phyloP scores from a whole-genome alignment of 176 grass and related monocot species.

The Musa itinerans region DNA sequence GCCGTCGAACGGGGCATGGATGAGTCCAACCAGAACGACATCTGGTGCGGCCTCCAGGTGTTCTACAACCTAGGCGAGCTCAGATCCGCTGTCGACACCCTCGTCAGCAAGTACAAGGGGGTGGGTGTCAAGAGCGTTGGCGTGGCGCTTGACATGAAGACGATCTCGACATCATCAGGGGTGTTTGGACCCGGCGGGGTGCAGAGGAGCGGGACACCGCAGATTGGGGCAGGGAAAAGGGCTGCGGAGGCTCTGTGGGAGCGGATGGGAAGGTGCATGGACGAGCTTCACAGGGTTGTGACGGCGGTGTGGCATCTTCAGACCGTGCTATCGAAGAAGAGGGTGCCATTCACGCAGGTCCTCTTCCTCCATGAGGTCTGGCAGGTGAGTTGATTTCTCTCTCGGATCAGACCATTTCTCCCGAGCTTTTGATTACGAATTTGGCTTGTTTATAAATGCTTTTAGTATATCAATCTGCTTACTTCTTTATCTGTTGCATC shows the following conservation, averaged over 20 bases:
- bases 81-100: conserved; percentile 62
- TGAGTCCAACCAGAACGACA: conserved; percentile 90
- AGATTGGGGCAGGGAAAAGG: conserved; percentile 83
- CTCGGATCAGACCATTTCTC: background rate
- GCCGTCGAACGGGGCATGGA: conserved; percentile 60
- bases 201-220: conserved; percentile 90
- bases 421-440: too few relatives aligned
- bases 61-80: conserved; percentile 94
- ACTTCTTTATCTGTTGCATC: background rate
- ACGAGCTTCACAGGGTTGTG: conserved; percentile 62
- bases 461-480: background rate
- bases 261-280: conserved; percentile 88
- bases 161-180: conserved; percentile 51
- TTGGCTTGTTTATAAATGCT: background rate
- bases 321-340: conserved; percentile 88
- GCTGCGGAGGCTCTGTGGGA: conserved; percentile 86
- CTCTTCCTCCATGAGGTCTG: conserved; percentile 96
- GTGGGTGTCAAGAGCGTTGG: conserved; percentile 65
- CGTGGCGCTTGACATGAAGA: conserved; percentile 86
- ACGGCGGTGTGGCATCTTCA: conserved; percentile 88
- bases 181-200: conserved; percentile 75
- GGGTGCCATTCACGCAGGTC: conserved; percentile 87
- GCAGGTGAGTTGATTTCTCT: conserved; percentile 43
- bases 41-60: conserved; percentile 92
- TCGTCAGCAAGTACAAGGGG: conserved; percentile 61